phyloP scores from a whole-genome alignment of 495 filamentous ascomycete species.

The Penicillium verhagenii region DNA sequence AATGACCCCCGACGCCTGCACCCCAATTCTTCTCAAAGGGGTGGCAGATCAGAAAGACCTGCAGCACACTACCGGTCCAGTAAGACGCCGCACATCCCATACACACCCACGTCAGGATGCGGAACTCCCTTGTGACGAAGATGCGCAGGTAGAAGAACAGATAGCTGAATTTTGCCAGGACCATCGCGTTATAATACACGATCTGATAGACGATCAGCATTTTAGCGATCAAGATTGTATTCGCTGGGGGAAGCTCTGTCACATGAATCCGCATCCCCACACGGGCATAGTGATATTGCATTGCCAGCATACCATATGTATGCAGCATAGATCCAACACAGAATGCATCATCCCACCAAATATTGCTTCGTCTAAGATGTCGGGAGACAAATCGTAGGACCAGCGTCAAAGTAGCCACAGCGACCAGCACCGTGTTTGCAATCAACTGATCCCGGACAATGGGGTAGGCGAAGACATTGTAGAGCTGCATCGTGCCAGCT shows the following conservation, averaged over 20 bases:
- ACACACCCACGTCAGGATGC: constrained; percentile 28
- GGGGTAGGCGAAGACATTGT: constrained; percentile 18
- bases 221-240: constrained; percentile 20
- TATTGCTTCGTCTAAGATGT: constrained; percentile 8
- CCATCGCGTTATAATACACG: constrained; percentile 36
- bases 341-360: constrained; percentile 27
- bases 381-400: constrained; percentile 20
- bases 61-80: constrained; percentile 21
- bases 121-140: constrained; percentile 42
- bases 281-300: constrained; percentile 22
- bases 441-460: constrained; percentile 24
- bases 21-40: constrained; percentile 30
- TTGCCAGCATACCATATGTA: constrained; percentile 24
- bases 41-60: constrained; percentile 33
- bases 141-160: constrained; percentile 53
- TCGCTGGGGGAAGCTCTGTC: constrained; percentile 12
- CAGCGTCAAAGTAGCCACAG: constrained; percentile 13
- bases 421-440: constrained; percentile 22
- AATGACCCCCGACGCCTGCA: constrained; percentile 11
- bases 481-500: constrained; percentile 22
- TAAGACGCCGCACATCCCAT: constrained; percentile 33
- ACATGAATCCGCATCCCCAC: constrained; percentile 23
- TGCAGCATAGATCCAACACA: constrained; percentile 13
- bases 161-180: constrained; percentile 48
- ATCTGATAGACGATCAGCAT: constrained; percentile 26